phyloP scores from a whole-genome alignment of 306 rosid genomes.

The Ammopiptanthus mongolicus region DNA sequence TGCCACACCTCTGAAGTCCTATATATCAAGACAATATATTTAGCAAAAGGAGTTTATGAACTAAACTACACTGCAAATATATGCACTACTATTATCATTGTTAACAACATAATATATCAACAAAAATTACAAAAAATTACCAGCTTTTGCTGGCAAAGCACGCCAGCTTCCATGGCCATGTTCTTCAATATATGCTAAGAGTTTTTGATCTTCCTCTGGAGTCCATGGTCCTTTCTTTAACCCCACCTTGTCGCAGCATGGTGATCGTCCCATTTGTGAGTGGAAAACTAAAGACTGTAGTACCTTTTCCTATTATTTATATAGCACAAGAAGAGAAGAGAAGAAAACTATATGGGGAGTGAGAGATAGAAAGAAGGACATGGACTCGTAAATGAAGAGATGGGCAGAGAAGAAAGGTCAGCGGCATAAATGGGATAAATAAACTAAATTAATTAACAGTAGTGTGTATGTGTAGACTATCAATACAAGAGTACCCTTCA shows the following conservation, averaged over 20 bases:
- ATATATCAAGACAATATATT: neutral
- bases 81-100: neutral
- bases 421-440: constrained; percentile 59
- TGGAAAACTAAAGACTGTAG: constrained; percentile 25
- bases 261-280: constrained; percentile 87
- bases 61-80: neutral
- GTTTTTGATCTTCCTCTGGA: constrained; percentile 98
- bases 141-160: constrained; percentile 94
- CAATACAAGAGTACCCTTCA: constrained; percentile 50
- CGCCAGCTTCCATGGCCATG: constrained; percentile 99
- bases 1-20: constrained; percentile 99
- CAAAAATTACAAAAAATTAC: constrained; percentile 25
- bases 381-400: constrained; percentile 48
- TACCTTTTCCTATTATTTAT: constrained; percentile 36
- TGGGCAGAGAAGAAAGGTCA: constrained; percentile 66
- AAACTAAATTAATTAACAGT: neutral
- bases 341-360: neutral
- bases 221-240: constrained; percentile 99
- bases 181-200: constrained; percentile 89
- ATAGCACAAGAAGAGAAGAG: constrained; percentile 15
- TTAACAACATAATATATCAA: neutral
- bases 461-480: constrained; percentile 8
- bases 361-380: constrained; percentile 22
- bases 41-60: neutral
- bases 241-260: constrained; percentile 97